A percentile compares a stretch with the other conserved stretches of the same genome.
Conservation (phyloP, 108 stramenopile genomes). For the Aureococcus anophagefferens region DNA sequence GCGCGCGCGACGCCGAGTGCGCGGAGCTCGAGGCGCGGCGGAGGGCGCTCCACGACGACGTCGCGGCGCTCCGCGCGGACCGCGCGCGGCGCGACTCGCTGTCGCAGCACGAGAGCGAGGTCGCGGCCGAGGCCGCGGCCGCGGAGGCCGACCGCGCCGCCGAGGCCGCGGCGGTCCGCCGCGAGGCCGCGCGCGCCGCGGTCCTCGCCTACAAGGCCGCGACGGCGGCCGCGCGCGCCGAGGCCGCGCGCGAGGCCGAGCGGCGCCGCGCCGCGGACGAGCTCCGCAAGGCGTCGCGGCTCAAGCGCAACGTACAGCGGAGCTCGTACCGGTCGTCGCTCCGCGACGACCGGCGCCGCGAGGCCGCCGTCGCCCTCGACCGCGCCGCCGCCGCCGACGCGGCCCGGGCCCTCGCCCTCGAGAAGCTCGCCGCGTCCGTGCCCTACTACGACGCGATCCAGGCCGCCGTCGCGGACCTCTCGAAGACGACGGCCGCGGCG, state of each 20-base stretch:
- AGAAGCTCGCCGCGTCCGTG: constrained; percentile 25
- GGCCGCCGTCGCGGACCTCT: constrained; percentile 22
- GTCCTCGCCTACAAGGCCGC: background rate
- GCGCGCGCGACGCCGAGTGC: background rate
- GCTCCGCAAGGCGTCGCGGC: background rate
- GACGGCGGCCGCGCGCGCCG: background rate
- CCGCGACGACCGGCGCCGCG: background rate
- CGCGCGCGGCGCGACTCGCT: background rate
- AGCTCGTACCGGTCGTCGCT: background rate
- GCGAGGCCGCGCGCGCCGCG: background rate
- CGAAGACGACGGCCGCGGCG: constrained; percentile 32
- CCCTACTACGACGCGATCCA: constrained; percentile 31
- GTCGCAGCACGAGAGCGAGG: background rate
- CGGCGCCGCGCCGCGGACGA: background rate
- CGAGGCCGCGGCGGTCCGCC: background rate
- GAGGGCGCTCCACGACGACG: background rate
- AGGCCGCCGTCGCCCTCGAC: background rate
- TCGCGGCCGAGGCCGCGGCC: background rate
- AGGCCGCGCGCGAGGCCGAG: background rate
- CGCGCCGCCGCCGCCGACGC: background rate
- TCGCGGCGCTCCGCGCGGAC: background rate
- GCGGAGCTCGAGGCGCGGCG: background rate
- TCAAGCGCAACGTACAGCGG: background rate
- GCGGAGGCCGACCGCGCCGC: background rate
- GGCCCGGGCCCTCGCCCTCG: background rate